Evolutionary conservation across 768 basidiomycete genomes (phyloP), one percentile per base, ranked within the genome.

Genomic region (Zangia roseola): DNA sequence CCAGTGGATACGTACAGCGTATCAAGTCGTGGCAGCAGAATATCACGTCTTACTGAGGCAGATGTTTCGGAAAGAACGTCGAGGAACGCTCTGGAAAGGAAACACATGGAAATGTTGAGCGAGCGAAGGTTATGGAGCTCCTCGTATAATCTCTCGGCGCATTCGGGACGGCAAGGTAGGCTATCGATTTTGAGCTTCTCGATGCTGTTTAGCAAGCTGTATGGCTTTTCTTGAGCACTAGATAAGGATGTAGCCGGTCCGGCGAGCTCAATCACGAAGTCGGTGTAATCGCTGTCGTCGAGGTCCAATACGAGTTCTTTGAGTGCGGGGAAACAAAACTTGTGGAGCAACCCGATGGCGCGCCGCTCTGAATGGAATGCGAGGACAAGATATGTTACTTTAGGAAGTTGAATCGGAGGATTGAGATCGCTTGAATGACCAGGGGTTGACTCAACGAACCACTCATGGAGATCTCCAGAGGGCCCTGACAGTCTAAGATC

Each of bases 401-500:
- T 59, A 8, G 16, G 58, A n/a, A 69, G 49, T 31, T 51, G 49
- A 36, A 78, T 57, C 6, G 67, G 60, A 17, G 53, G 46, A 16
- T 67, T 61, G 49, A 68, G 69, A 17, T 63, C 57, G 6, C 49
- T 55, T 9, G 58, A 41, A 37, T 63, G 44, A 20, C 46, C 52
- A 6, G 52, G 45, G 10, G 50, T 47, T 10, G 56, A 51, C 31
- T 56, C 58, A 14, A 49, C 41, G 36, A 49, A 24, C 76, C 76
- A 78, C 10, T 69, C 64, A 8, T 65, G 57, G 9, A 72, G 70
- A 14, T 60, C 50, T 30, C 71, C 76, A 2, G 67, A 60, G 12
- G 88, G 85, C 1, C 86, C 84, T 10, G 87, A 86, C 39, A 71
- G 58, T 31, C 70, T 73, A 9, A 90, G 69, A 3, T 71, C 72